phyloP scores from a whole-genome alignment of 768 basidiomycete genomes.

The Tricholomella constricta region DNA sequence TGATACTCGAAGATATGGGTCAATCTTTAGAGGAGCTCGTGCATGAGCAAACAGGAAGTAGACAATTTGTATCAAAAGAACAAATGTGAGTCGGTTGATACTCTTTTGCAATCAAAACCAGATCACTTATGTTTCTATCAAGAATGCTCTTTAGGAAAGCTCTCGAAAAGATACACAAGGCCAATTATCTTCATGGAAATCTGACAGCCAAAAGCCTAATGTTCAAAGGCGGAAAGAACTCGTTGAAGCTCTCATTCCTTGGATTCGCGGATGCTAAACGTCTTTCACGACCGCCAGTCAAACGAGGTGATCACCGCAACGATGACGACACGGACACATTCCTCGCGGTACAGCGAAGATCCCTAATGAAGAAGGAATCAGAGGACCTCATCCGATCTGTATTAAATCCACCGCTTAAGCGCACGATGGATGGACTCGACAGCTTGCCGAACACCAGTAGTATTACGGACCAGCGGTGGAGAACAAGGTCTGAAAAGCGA shows the following conservation, averaged over 20 bases:
- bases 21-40: neutral
- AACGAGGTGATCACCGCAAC: neutral
- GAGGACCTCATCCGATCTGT: neutral
- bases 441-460: too few species aligned
- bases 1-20: constrained; percentile 10
- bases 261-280: neutral
- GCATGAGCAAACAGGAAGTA: neutral
- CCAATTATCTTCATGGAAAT: constrained; percentile 4
- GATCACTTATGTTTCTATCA: too few species aligned
- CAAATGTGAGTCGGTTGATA: neutral
- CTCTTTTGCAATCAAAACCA: neutral
- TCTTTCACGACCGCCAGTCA: too few species aligned
- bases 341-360: neutral
- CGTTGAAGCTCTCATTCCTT: neutral
- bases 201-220: neutral
- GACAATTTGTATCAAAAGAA: neutral
- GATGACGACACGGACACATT: neutral
- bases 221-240: neutral
- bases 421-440: too few species aligned
- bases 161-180: constrained; percentile 1
- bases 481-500: too few species aligned
- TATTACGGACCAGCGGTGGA: too few species aligned
- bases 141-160: neutral
- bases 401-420: too few species aligned
- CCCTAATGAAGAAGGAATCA: neutral